Percentiles rank a stretch among this genome's conserved stretches.
These are phyloP conservation scores for Serpula lacrymans DNA, from an alignment of 768 basidiomycete genomes.

Conservation along the genomic window DNA sequence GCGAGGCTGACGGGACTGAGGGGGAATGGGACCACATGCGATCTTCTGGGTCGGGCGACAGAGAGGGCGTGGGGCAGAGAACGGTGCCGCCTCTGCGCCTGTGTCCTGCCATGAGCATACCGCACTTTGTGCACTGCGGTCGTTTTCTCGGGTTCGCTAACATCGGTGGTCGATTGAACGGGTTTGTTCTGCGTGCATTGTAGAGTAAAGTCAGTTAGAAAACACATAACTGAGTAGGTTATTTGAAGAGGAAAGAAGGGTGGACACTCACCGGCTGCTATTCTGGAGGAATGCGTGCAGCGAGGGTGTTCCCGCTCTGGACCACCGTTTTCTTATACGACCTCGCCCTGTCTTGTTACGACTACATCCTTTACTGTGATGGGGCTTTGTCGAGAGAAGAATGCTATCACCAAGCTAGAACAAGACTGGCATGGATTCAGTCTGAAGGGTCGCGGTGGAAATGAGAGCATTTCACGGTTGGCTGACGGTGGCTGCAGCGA, in stretches of 20 bases:
- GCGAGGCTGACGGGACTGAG: neutral
- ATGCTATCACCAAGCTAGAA: constrained; percentile 18
- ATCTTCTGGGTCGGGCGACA: neutral
- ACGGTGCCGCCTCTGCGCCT: constrained; percentile 27
- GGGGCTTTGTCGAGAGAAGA: constrained; percentile 8
- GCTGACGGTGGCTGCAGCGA: neutral
- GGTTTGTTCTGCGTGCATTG: constrained; percentile 1
- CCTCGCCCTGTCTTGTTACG: constrained; percentile 5
- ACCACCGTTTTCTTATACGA: constrained; percentile 23
- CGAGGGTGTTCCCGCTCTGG: constrained; percentile 10
- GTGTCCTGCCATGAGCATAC: constrained; percentile 29
- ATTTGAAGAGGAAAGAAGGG: neutral
- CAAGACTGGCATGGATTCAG: constrained; percentile 14
- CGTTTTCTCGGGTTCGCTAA: constrained; percentile 27
- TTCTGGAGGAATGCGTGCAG: constrained; percentile 19
- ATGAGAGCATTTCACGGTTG: constrained; percentile 8
- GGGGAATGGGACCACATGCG: constrained; percentile 10
- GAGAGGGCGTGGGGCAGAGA: constrained; percentile 20
- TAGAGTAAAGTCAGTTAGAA: neutral
- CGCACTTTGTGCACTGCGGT: constrained; percentile 33
- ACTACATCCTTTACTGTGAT: constrained; percentile 5
- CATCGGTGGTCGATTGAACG: constrained; percentile 22
- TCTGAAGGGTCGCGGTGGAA: constrained; percentile 19
- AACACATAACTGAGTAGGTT: neutral
- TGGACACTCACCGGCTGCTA: constrained; percentile 24